phyloP scores from a whole-genome alignment of 768 basidiomycete genomes.

The Leucocoprinus birnbaumii region DNA sequence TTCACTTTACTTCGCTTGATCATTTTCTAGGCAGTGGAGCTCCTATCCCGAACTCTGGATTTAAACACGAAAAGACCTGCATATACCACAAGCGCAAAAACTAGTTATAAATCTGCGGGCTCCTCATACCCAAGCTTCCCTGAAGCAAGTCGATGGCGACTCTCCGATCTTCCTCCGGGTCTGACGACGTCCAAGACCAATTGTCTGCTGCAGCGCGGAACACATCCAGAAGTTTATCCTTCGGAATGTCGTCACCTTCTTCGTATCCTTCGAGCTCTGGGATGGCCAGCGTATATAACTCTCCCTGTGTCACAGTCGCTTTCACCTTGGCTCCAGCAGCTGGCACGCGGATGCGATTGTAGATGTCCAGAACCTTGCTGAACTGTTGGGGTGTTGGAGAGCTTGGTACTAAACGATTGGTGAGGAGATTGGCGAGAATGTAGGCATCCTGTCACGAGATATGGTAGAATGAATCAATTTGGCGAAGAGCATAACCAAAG shows the following conservation, averaged over 20 bases:
- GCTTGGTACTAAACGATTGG: slow-evolving; percentile 25
- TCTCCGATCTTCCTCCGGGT: slow-evolving; percentile 20
- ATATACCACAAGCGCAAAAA: no score
- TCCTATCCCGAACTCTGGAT: no score
- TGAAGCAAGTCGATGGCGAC: slow-evolving; percentile 19
- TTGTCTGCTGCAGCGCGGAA: slow-evolving; percentile 17
- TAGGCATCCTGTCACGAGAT: slow-evolving; percentile 51
- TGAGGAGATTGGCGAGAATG: slow-evolving; percentile 33
- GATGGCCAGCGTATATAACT: slow-evolving; percentile 12
- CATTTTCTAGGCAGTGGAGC: no score
- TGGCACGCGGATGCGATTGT: slow-evolving; percentile 22
- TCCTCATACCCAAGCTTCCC: background rate
- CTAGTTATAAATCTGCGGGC: no score
- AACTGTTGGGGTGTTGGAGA: slow-evolving; percentile 17
- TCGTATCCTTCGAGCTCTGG: slow-evolving; percentile 23
- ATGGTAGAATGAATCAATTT: no score
- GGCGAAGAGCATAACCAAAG: no score
- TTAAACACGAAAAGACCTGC: no score
- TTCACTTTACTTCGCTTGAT: no score
- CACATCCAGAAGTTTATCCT: slow-evolving; percentile 17
- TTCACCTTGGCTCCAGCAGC: slow-evolving; percentile 19
- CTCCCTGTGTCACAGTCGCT: slow-evolving; percentile 13
- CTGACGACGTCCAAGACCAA: slow-evolving; percentile 25
- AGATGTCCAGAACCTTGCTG: slow-evolving; percentile 21
- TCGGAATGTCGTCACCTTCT: slow-evolving; percentile 23